Base-by-base conservation (phyloP, 73 alveolate genomes). In the Blepharisma japonicum region DNA sequence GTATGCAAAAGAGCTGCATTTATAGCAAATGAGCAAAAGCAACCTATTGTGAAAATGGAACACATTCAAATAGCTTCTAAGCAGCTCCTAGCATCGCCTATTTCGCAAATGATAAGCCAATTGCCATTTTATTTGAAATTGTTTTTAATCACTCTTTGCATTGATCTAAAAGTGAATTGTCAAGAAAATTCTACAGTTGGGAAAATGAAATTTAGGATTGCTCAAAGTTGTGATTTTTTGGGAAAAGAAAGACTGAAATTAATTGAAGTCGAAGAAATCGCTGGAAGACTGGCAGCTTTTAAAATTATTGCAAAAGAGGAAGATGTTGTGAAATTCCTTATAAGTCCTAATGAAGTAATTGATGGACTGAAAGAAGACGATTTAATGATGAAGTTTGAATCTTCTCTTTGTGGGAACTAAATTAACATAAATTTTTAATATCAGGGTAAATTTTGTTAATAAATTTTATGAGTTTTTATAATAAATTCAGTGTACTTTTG, bases 1-100 rank as follows among this genome's bases (percentile, higher is more conserved):
- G 93, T 94, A 23, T 90, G 96, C 77, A 85, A 85, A 77, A 92
- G 92, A 50, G 94, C 98, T 11, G 91, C 89, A 49, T 81, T 55
- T 20, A 6, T 46, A 0, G 72, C 18, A 6, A 71, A 23, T 20
- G 70, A 54, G 9, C 25, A 55, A 49, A 56, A 77, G 67, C 51
- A 81, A 74, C 20, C 77, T 56, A 48, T 68, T 56, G 81, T 71
- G 7, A 68, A 56, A 78, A 78, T 83, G 20, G 23, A 55, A 1
- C 84, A 76, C 54, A 71, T 83, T 7, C 68, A 83, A 83, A 6
- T 49, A 61, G 79, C 90, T 6, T 83, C 68, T 77, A 49, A 66
- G 4, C 66, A 51, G 4, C 66, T 51, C 4, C 21, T 51, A 11
- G 66, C 66, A 51, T 51, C 66, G 4, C 27, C 21, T 51, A 14